phyloP scores from a whole-genome alignment of 164 flowering plant species.

The Pachysandra terminalis region DNA sequence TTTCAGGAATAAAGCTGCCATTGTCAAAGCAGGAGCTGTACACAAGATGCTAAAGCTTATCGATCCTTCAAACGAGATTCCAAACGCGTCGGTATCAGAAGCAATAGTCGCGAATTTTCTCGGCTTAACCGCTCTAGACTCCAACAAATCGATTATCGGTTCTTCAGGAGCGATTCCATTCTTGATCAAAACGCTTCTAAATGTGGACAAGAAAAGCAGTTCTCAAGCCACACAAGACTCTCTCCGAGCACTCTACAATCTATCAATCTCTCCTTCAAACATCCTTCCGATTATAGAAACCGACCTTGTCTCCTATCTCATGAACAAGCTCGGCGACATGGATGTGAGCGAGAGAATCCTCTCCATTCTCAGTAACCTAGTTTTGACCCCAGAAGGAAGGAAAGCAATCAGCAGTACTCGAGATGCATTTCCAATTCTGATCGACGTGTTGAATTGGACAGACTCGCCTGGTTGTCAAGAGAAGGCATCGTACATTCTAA shows the following conservation, averaged over 20 bases:
- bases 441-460: constrained; percentile 86
- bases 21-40: too few relatives aligned
- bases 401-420: constrained; percentile 43
- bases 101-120: constrained; percentile 90
- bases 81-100: constrained; percentile 40
- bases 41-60: constrained; percentile 74
- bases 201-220: constrained; percentile 20
- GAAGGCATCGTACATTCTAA: constrained; percentile 69
- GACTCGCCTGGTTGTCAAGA: constrained; percentile 92
- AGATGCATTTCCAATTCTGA: constrained; percentile 55
- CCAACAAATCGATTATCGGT: constrained; percentile 79
- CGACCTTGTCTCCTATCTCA: constrained; percentile 43
- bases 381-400: constrained; percentile 69
- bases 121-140: constrained; percentile 85
- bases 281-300: constrained; percentile 48
- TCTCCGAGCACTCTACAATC: constrained; percentile 77
- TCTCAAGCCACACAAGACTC: constrained; percentile 70
- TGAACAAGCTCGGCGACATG: constrained; percentile 69
- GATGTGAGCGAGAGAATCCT: constrained; percentile 72
- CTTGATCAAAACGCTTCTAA: constrained; percentile 43
- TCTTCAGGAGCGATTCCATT: constrained; percentile 83
- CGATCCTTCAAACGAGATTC: constrained; percentile 30
- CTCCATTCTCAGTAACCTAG: constrained; percentile 69
- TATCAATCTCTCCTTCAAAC: constrained; percentile 68
- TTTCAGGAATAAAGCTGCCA: constrained; percentile 92